Base-by-base conservation (phyloP, 805 yeast genomes). In the Wickerhamiella occidentalis region DNA sequence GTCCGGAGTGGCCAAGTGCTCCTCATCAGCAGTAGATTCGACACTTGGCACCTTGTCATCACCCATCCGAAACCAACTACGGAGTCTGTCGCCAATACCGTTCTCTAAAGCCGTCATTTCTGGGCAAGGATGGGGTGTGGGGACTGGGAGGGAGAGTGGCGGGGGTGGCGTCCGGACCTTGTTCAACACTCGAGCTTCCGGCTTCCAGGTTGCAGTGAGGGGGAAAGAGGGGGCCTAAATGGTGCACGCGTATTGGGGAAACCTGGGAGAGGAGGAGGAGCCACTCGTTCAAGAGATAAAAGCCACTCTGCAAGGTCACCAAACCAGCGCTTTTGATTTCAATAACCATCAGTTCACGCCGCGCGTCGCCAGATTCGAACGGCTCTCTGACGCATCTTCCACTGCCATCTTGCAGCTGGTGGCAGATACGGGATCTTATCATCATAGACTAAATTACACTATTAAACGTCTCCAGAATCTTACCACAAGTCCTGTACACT, bases 401-500 rank as follows among this genome's bases (percentile, higher is more conserved):
- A 7, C 18, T 5, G 44, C 28, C 8, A n/a, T 47, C 13, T 43
- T 47, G 25, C 40, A 40, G 23, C 12, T 19, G 11, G 30, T 38
- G 3, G 49, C 44, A 18, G 40, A 47, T 7, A 25, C 41, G 3
- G 49, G 49, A 33, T 47, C 49, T 9, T 46, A 40, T n/a, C 3
- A 49, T 1, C 41, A 52, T 6, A 52, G 59, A 3, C 36, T 56
- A 13, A 9, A 13, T 6, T 29, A 23, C 3, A 54, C 54, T 0
- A 50, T 41, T 1, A 22, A n/a, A 3, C 51, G 42, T 17, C 50
- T 55, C 2, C 42, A 48, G 3, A 29, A 19, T 8, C 33, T 40
- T 13, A 9, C 23, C 4, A 30, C 38, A n/a, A 22, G 23, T 6
- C 13, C 18, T 3, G 29, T 36, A 6, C 22, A 51, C 9, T 23